phyloP scores from a whole-genome alignment of 2,329 filamentous ascomycete species.

The Verticillium nubilum region DNA sequence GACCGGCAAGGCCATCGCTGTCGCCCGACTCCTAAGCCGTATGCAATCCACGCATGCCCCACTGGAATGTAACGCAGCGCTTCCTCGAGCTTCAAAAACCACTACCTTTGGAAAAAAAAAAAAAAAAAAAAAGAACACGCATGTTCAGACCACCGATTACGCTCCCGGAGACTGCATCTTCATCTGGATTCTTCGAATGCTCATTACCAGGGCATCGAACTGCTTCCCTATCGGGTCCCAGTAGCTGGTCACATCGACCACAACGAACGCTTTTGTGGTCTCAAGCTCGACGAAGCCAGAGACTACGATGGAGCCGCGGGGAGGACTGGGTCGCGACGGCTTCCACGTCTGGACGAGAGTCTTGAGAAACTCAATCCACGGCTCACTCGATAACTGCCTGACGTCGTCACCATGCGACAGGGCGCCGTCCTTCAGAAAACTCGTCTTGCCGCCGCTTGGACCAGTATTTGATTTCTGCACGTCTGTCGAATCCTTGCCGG shows the following conservation, averaged over 20 bases:
- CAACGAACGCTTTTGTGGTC: constrained; percentile 38
- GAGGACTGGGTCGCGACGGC: constrained; percentile 34
- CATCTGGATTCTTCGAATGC: constrained; percentile 10
- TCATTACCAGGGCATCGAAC: constrained; percentile 22
- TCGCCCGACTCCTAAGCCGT: constrained; percentile 5
- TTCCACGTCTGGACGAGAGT: constrained; percentile 36
- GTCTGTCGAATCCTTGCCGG: constrained; percentile 7
- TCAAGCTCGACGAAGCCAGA: constrained; percentile 50
- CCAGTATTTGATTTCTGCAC: constrained; percentile 1
- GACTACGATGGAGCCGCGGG: constrained; percentile 45
- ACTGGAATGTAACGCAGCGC: neutral
- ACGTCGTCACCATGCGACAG: constrained; percentile 11
- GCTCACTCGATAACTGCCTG: constrained; percentile 9
- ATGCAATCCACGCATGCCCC: neutral
- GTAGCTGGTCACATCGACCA: constrained; percentile 45
- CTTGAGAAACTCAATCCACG: constrained; percentile 8
- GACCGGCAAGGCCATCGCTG: constrained; percentile 4
- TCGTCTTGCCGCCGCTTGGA: constrained; percentile 12
- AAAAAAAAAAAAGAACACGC: neutral
- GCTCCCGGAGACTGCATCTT: constrained; percentile 11
- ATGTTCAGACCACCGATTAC: neutral
- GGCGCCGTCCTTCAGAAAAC: constrained; percentile 12
- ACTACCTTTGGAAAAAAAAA: neutral
- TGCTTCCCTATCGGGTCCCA: constrained; percentile 50
- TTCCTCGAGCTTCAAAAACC: neutral